Base-by-base conservation (phyloP, 2,329 filamentous ascomycete genomes). In the Didymella sp. region DNA sequence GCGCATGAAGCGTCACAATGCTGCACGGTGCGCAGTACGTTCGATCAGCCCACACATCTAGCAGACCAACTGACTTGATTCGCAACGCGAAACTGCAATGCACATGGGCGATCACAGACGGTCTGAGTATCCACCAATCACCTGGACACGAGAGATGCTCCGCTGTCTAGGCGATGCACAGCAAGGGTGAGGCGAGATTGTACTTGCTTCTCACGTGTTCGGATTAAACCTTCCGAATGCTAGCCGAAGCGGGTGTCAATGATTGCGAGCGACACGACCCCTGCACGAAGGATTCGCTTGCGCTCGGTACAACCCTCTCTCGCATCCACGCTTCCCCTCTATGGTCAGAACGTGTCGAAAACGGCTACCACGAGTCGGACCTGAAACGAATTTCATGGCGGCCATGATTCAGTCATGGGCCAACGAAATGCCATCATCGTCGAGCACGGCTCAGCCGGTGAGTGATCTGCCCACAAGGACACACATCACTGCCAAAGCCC, bases 241-340 rank as follows among this genome's bases (percentile, higher is more conserved):
- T 47, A 43, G 31, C 48, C 48, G 33, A 43, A 48, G 47, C 43
- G 37, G 48, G 13, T 38, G 25, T 51, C n/a, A 8, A 42, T 51
- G 42, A 51, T 56, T 56, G 35, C 41, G 53, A 52, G 30, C 43
- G 30, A 28, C 43, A 44, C 5, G 15, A 48, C 27, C 54, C 48
- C 44, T 52, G 44, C 38, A 28, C 31, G 21, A 49, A 48, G 30
- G 30, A 33, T 51, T 44, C 48, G 54, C 53, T 51, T 56, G 35
- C 13, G 25, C n/a, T 22, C 33, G 35, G 28, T 21, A 37, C 28
- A 37, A 56, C 17, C 42, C 35, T 51, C 22, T 33, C 33, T 47
- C 42, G 42, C 28, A 21, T 43, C 27, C 35, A 46, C 41, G 7
- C 21, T 40, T 40, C 44, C 44, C 45, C 30, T 22, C 28, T 38